These are phyloP conservation scores for Pythium angustatum DNA, from an alignment of 352 stramenopile species.

Conservation along the genomic window DNA sequence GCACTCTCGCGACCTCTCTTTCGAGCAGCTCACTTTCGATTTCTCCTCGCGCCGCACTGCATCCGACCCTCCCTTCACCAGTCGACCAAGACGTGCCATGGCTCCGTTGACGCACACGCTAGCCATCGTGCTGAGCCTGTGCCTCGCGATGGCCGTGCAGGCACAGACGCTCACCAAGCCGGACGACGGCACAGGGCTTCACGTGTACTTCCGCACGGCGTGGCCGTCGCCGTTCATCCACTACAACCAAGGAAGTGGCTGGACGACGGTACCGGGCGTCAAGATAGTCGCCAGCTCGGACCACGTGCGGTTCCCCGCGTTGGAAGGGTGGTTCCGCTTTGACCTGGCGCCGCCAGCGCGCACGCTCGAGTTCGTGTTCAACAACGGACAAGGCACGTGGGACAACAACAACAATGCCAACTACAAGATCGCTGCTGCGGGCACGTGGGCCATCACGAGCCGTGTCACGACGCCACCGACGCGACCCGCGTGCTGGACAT, in stretches of 20 bases:
- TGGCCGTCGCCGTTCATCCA: slow-evolving; percentile 42
- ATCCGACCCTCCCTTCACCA: neutral
- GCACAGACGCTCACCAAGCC: slow-evolving; percentile 18
- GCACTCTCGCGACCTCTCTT: too few species aligned
- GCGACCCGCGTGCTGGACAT: slow-evolving; percentile 30
- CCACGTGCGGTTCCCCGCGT: slow-evolving; percentile 23
- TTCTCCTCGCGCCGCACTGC: neutral
- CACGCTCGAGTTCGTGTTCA: slow-evolving; percentile 47
- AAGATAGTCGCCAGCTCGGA: slow-evolving; percentile 33
- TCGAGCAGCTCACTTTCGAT: neutral
- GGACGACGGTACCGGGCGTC: slow-evolving; percentile 37
- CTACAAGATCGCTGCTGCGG: slow-evolving; percentile 41
- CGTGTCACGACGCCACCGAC: neutral
- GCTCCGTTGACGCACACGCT: neutral
- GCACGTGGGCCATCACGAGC: slow-evolving; percentile 18
- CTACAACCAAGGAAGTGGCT: slow-evolving; percentile 31
- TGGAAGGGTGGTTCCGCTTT: slow-evolving; percentile 41
- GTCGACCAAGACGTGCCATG: neutral
- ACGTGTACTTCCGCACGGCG: slow-evolving; percentile 41
- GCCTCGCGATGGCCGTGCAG: neutral
- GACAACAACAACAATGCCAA: slow-evolving; percentile 47
- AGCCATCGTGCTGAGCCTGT: neutral
- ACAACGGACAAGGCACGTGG: slow-evolving; percentile 44
- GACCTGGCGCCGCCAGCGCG: slow-evolving; percentile 27
- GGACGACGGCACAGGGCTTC: slow-evolving; percentile 38